Conservation (phyloP, 208 protist species). For the Porcisia hertigi region DNA sequence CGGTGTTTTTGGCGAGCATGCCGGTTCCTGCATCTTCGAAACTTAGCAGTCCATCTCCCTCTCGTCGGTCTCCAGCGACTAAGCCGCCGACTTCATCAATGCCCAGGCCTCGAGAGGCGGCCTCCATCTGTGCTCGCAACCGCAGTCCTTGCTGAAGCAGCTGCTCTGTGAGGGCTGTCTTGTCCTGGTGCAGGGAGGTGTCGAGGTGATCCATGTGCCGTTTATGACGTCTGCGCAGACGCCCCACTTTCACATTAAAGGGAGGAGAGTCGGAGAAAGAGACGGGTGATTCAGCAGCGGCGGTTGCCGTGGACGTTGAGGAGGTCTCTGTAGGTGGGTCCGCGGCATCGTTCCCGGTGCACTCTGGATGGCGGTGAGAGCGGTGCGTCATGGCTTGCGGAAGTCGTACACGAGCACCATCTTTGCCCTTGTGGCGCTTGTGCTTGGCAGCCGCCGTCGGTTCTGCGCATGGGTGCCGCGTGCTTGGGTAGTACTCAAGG, state of each 20-base stretch:
- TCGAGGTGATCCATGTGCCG: background rate
- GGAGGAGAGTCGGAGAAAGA: background rate
- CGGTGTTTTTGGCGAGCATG: background rate
- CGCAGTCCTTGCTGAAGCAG: slow-evolving; percentile 45
- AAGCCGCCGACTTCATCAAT: background rate
- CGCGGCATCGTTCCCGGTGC: slow-evolving; percentile 1
- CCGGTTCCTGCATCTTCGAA: slow-evolving; percentile 4
- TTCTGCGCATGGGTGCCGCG: background rate
- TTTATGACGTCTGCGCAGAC: background rate
- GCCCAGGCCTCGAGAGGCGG: slow-evolving; percentile 21
- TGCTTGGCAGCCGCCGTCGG: slow-evolving; percentile 15
- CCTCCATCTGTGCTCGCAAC: slow-evolving; percentile 49
- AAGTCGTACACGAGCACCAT: slow-evolving; percentile 1
- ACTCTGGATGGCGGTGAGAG: slow-evolving; percentile 15
- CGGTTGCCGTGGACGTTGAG: slow-evolving; percentile 6
- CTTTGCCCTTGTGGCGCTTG: slow-evolving; percentile 15
- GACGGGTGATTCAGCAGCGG: background rate
- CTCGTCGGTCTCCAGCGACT: background rate
- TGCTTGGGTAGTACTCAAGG: slow-evolving; percentile 43
- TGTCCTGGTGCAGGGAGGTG: slow-evolving; percentile 7
- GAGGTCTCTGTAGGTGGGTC: background rate
- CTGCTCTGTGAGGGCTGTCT: slow-evolving; percentile 24
- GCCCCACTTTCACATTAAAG: background rate
- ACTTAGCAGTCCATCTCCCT: background rate
- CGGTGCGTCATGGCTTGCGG: slow-evolving; percentile 29